phyloP scores from a whole-genome alignment of 169 alveolate genomes.

The Plasmodium vivax region DNA sequence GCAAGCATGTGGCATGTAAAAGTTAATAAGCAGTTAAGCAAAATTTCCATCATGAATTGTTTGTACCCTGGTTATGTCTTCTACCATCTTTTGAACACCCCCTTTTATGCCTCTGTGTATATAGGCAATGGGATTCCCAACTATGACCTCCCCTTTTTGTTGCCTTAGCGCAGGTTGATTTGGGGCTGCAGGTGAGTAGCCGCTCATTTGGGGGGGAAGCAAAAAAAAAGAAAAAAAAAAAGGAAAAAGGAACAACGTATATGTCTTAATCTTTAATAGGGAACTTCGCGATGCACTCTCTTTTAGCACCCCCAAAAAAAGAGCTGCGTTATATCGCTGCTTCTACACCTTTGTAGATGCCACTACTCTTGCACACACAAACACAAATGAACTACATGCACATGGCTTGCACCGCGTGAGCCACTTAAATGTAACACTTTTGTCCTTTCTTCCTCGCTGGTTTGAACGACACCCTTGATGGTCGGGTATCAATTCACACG shows the following conservation, averaged over 20 bases:
- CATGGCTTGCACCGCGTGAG: background rate
- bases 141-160: constrained; percentile 55
- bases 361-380: background rate
- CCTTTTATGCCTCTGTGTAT: constrained; percentile 57
- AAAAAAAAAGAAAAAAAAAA: background rate
- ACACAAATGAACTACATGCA: background rate
- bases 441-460: background rate
- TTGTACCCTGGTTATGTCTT: constrained; percentile 57
- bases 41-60: constrained; percentile 40
- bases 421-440: constrained; percentile 13
- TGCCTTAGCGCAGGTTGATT: constrained; percentile 8
- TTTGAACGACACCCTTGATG: background rate
- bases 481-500: background rate
- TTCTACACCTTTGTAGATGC: background rate
- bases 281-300: background rate
- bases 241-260: background rate
- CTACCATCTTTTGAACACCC: constrained; percentile 55
- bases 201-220: background rate
- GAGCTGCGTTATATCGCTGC: background rate
- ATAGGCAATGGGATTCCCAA: constrained; percentile 57
- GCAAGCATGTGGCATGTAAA: constrained; percentile 56
- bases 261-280: background rate
- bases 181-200: background rate
- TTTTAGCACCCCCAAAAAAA: background rate
- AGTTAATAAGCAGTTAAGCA: constrained; percentile 42